Base-by-base conservation (phyloP, 768 basidiomycete genomes). In the Termitomyces sp. region DNA sequence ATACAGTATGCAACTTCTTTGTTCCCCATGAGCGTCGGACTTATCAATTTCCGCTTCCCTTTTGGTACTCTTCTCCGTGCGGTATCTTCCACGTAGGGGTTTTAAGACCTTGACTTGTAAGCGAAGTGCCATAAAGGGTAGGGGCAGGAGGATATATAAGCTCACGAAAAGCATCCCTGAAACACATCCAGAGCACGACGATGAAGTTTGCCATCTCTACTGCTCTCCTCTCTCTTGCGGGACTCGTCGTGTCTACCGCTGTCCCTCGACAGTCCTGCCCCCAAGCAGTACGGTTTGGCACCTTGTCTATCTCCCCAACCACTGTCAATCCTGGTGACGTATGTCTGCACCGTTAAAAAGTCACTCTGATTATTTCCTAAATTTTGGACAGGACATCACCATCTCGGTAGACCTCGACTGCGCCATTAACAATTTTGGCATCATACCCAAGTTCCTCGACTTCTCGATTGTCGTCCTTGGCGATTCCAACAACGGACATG, bases 191-290 rank as follows among this genome's bases (percentile, higher is more conserved):
- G 18, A 12, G 18, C 32, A 26, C 46, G 20, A 42, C 51, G 10
- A 62, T 62, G 62, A 62, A 62, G 56, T 59, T 59, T 48, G 37
- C 52, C 34, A 37, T 56, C 47, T 45, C 53, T n/a, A 36, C 58
- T 49, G 39, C 46, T 50, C 27, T 62, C 20, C 43, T 59, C 24
- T 57, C 62, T 13, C 48, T 62, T 37, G 55, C 52, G n/a, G 45
- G 58, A n/a, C 52, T 62, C 27, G 58, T 45, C 18, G 52, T 37
- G 10, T 37, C 58, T n/a, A 37, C 32, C 24, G 20, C 36, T 24
- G 30, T 59, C 34, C 42, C 55, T 4, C 51, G 58, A 12, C 56
- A 55, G 27, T 24, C 5, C 9, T 62, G 62, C 55, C 22, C 62
- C 1, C 16, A 62, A 42, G 62, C 62, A 18, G 12, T 10, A 34